Evolutionary conservation across 805 yeast genomes (phyloP), one percentile per base, ranked within the genome.

Genomic region (Saccharomyces jurei): DNA sequence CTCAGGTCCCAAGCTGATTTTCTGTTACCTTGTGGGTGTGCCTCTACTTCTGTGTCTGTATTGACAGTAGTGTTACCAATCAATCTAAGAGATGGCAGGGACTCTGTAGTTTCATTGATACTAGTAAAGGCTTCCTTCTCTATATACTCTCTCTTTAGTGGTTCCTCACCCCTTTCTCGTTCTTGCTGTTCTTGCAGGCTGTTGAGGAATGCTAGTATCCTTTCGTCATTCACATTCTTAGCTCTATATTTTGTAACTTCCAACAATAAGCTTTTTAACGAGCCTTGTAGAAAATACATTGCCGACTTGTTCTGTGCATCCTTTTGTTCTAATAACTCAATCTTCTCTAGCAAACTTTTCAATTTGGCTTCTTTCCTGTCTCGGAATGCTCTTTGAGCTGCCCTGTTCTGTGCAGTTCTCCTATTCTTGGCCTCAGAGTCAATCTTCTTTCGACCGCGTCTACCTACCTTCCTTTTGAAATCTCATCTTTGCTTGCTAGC

Each of bases 321-420:
- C 60, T 84, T 87, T 58, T 79, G 79, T 69, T 94, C 97, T 60
- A 92, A 77, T 60, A 74, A 69, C 51, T 77, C 71, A 13, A 92
- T 96, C 61, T 87, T 84, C 49, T 82, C 83, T 67, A 91, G 97
- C 57, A 92, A 76, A 59, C 89, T 96, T 65, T 82, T 81, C 83
- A 94, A 80, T 65, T 87, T 89, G 51, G 78, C 78, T 70, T 92
- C 98, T 69, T 92, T 92, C 57, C 98, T 81, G 71, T 94, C 98
- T 54, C 98, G 77, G 72, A 89, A 92, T 6, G 98, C 98, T 53
- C 98, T 77, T 72, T 94, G 99, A n/a, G 98, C 98, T 2, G 97
- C 97, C 63, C 98, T 80, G 70, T 94, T 92, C 73, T 94, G 98
- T 2, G 97, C 97, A 14, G 96, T 89, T 62, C 99, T 78, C 76